phyloP scores from a whole-genome alignment of 164 flowering plant species.

The Aristolochia fimbriata region DNA sequence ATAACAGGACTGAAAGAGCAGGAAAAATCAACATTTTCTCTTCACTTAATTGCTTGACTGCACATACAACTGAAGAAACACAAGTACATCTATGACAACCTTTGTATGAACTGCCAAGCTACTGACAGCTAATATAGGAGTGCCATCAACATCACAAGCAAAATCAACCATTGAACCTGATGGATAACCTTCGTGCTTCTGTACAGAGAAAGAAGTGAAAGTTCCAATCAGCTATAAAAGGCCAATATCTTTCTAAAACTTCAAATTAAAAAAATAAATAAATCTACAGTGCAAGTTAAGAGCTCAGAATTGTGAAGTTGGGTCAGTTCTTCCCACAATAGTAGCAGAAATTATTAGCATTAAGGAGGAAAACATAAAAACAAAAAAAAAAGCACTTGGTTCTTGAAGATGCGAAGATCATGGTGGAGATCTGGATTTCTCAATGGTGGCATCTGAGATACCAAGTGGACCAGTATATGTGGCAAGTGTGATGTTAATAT shows the following conservation, averaged over 20 bases:
- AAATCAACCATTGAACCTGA: constrained; percentile 96
- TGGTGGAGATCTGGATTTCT: too few species aligned
- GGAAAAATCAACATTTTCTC: too few species aligned
- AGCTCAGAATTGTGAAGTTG: not conserved
- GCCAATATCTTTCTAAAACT: not conserved
- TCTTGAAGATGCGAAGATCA: too few species aligned
- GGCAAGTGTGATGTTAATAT: too few species aligned
- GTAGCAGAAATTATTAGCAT: too few species aligned
- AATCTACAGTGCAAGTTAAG: not conserved
- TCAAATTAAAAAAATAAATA: not conserved
- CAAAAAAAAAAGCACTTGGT: too few species aligned
- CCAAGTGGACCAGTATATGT: too few species aligned
- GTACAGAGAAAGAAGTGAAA: constrained; percentile 13
- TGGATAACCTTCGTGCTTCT: constrained; percentile 82
- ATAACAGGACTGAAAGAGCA: not conserved
- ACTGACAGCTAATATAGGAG: constrained; percentile 81
- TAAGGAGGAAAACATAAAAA: too few species aligned
- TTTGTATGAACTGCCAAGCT: constrained; percentile 73
- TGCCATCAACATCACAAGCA: constrained; percentile 81
- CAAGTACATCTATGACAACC: constrained; percentile 24
- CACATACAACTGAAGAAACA: too few species aligned
- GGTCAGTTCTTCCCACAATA: too few species aligned
- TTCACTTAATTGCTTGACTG: too few species aligned
- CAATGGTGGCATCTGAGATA: too few species aligned
- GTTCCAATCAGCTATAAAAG: not conserved